Evolutionary conservation across 129 eudicot species (phyloP).

Genomic region (Saussurea involucrata): DNA sequence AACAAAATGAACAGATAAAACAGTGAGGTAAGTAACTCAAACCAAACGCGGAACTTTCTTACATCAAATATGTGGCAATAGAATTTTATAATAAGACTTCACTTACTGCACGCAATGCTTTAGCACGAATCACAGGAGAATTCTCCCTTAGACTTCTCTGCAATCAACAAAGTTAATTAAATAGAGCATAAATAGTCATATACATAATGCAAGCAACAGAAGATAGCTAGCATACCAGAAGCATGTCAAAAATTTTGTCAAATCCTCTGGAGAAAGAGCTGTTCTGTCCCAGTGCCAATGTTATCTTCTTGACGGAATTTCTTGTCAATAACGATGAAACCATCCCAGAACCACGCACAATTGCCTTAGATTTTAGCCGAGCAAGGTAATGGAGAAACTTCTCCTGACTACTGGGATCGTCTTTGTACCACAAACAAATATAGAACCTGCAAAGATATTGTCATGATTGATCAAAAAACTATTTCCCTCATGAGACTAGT

Average conservation of each 20-base stretch:
- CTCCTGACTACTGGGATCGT: constrained; percentile 64
- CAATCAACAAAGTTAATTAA: constrained; percentile 14
- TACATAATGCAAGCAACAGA: constrained; percentile 11
- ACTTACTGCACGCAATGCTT: constrained; percentile 97
- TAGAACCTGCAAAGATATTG: constrained; percentile 72
- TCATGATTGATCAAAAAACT: not conserved
- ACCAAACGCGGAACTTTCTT: not conserved
- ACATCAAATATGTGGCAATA: not conserved
- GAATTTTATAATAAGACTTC: constrained; percentile 18
- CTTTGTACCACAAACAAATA: constrained; percentile 95
- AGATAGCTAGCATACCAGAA: constrained; percentile 59
- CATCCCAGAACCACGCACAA: constrained; percentile 64
- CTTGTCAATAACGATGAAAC: constrained; percentile 63
- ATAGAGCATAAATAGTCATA: constrained; percentile 3
- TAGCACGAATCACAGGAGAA: constrained; percentile 92
- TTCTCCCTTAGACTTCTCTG: constrained; percentile 94
- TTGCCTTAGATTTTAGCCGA: constrained; percentile 67
- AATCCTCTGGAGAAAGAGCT: constrained; percentile 93
- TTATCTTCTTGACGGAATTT: constrained; percentile 62
- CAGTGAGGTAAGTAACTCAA: constrained; percentile 14
- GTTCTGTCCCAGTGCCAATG: constrained; percentile 76
- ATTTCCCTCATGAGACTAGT: not conserved
- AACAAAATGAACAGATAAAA: constrained; percentile 11
- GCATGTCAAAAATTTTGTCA: constrained; percentile 88
- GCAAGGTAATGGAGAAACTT: constrained; percentile 59